A percentile compares a stretch with the other conserved stretches of the same genome.
Conservation (phyloP, 164 flowering plant species). For the Annona squamosa region DNA sequence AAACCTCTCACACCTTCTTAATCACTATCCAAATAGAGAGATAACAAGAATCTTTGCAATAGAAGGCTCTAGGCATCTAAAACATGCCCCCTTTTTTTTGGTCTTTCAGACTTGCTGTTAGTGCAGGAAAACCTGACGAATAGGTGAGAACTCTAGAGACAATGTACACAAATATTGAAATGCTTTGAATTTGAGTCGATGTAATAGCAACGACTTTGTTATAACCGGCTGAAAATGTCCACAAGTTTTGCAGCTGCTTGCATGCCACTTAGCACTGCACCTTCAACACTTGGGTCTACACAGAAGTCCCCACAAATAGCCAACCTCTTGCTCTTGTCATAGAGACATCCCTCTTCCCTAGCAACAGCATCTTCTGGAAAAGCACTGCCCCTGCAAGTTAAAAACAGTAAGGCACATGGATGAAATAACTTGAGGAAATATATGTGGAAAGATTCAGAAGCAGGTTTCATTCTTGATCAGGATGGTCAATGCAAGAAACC, state of each 20-base stretch:
- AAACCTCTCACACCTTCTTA: too few species aligned
- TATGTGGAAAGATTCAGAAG: too few species aligned
- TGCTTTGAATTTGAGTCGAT: too few species aligned
- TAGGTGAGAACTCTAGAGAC: too few species aligned
- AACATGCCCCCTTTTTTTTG: too few species aligned
- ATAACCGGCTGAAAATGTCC: conserved; percentile 11
- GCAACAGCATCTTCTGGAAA: conserved; percentile 61
- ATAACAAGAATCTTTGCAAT: too few species aligned
- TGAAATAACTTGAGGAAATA: not conserved
- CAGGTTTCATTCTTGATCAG: not conserved
- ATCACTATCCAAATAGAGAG: too few species aligned
- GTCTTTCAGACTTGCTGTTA: too few species aligned
- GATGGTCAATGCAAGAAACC: not conserved
- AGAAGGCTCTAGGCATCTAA: too few species aligned
- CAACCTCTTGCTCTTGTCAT: conserved; percentile 44
- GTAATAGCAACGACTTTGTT: not conserved
- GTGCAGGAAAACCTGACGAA: too few species aligned
- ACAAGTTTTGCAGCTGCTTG: conserved; percentile 57
- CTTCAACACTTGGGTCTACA: conserved; percentile 72
- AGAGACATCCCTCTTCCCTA: conserved; percentile 60
- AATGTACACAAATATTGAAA: too few species aligned
- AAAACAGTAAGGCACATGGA: not conserved
- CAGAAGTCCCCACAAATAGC: conserved; percentile 89
- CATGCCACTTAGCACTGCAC: conserved; percentile 67
- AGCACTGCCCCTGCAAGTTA: conserved; percentile 63